Conservation (phyloP, 2,329 filamentous ascomycete genomes). For the Emmonsiellopsis sp. region DNA sequence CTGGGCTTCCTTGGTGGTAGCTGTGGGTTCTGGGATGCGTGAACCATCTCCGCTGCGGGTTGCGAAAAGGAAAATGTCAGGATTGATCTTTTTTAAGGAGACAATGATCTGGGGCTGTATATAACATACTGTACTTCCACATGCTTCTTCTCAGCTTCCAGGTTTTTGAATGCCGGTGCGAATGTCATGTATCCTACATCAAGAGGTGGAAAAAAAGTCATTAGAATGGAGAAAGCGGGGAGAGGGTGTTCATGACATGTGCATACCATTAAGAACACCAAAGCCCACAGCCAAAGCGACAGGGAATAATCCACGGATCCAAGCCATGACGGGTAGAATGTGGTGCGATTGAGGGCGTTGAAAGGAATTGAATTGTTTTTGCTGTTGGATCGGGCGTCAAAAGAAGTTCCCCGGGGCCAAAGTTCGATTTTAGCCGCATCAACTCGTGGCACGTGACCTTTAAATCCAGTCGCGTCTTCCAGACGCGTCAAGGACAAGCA, state of each 20-base stretch:
- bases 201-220: neutral
- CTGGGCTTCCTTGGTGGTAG: no score
- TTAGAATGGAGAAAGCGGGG: neutral
- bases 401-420: no score
- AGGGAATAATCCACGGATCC: slow-evolving; percentile 26
- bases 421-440: no score
- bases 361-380: neutral
- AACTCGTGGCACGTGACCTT: no score
- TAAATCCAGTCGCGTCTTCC: no score
- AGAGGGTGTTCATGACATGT: neutral
- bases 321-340: slow-evolving; percentile 22
- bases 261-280: slow-evolving; percentile 31
- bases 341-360: neutral
- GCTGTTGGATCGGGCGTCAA: no score
- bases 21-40: no score
- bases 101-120: no score
- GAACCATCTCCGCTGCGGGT: no score
- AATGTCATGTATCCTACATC: slow-evolving; percentile 34
- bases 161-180: slow-evolving; percentile 30
- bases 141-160: slow-evolving; percentile 23
- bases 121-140: slow-evolving; percentile 9
- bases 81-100: no score
- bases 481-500: no score
- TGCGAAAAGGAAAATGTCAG: no score
- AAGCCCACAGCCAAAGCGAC: slow-evolving; percentile 29